A percentile compares a stretch with the other conserved stretches of the same genome.
These are phyloP conservation scores for Nothopassalora personata DNA, from an alignment of 2,329 filamentous ascomycete species.

Conservation along the genomic window DNA sequence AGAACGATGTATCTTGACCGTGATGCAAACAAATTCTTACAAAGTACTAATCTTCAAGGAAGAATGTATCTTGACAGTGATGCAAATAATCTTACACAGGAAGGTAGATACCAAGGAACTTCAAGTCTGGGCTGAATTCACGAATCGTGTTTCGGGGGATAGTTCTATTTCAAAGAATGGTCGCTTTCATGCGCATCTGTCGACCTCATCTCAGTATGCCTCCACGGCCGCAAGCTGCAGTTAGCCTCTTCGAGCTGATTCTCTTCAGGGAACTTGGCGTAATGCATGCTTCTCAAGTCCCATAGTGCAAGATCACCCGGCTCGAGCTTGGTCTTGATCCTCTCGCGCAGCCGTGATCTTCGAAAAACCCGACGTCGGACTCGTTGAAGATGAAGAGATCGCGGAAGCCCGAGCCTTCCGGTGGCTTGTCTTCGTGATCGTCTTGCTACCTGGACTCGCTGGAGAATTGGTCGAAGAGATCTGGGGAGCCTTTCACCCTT, in stretches of 20 bases:
- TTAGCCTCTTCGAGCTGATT: constrained; percentile 30
- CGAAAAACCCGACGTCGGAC: constrained; percentile 28
- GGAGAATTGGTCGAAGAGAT: constrained; percentile 44
- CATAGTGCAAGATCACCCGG: constrained; percentile 23
- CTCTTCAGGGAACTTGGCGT: constrained; percentile 31
- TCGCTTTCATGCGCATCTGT: constrained; percentile 9
- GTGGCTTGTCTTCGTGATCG: constrained; percentile 31
- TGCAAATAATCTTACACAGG: too few species aligned
- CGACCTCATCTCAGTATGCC: constrained; percentile 15
- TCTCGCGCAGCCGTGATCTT: constrained; percentile 17
- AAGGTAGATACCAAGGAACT: background rate
- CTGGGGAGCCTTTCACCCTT: constrained; percentile 42
- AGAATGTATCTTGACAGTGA: too few species aligned
- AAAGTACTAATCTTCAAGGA: background rate
- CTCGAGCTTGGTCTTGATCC: constrained; percentile 19
- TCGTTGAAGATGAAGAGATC: constrained; percentile 42
- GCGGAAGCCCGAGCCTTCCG: constrained; percentile 32
- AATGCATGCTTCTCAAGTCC: constrained; percentile 43
- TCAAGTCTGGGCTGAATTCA: background rate
- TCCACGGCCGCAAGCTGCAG: constrained; percentile 35
- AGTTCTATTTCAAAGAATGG: constrained; percentile 10
- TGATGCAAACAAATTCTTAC: too few species aligned
- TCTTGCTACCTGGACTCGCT: constrained; percentile 29
- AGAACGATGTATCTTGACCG: too few species aligned
- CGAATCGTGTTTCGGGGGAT: background rate